Percentiles rank a stretch among this genome's conserved stretches.
Evolutionary conservation across 768 basidiomycete species (phyloP).

Genomic region (Mycena maculata): DNA sequence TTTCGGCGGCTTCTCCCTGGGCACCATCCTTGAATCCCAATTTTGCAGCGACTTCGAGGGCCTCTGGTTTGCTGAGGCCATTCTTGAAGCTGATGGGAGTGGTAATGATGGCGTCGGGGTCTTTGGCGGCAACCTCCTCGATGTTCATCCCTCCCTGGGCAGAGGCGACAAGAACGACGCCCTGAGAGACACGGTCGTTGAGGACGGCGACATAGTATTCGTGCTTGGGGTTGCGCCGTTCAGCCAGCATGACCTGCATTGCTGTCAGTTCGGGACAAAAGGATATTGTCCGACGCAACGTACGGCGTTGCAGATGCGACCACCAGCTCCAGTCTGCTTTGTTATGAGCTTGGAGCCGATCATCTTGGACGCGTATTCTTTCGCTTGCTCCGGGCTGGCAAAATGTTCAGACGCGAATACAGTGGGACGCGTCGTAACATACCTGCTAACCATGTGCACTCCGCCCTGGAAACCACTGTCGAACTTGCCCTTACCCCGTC

Average conservation of each 20-base stretch:
- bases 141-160: conserved; percentile 99
- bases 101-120: conserved; percentile 94
- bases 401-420: conserved; percentile 18
- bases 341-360: conserved; percentile 95
- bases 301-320: conserved; percentile 95
- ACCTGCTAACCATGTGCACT: conserved; percentile 95
- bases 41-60: conserved; percentile 84
- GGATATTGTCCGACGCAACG: conserved; percentile 40
- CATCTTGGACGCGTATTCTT: conserved; percentile 91
- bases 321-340: conserved; percentile 95
- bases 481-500: conserved; percentile 97
- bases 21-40: conserved; percentile 88
- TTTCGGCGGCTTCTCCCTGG: conserved; percentile 88
- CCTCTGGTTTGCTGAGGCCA: conserved; percentile 80
- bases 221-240: conserved; percentile 91
- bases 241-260: conserved; percentile 94
- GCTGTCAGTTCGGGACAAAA: neutral
- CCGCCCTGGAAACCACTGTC: conserved; percentile 97
- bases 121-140: conserved; percentile 97
- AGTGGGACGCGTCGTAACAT: conserved; percentile 29
- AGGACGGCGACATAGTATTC: conserved; percentile 98
- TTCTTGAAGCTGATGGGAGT: conserved; percentile 88
- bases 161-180: conserved; percentile 94
- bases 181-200: conserved; percentile 90
- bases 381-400: conserved; percentile 81